Evolutionary conservation across 108 stramenopile species (phyloP), one percentile per base, ranked within the genome.

Genomic region (Cylindrotheca closterium): DNA sequence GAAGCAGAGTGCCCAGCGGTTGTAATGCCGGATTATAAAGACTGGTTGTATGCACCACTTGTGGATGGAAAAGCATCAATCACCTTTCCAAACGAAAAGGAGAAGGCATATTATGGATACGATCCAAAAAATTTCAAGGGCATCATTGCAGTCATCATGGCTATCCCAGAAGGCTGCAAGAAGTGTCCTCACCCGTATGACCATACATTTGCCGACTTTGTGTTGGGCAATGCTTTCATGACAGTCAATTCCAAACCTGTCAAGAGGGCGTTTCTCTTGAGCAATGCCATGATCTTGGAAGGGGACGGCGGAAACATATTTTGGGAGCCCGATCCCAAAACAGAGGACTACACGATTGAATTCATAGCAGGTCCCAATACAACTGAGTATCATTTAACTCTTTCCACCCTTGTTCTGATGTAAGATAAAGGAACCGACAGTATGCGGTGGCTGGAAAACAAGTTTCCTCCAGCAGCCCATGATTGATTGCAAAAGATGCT

Each of bases 61-160:
- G 34, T 23, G 3, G 42, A 74, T 60, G 79, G 79, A 22, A 59
- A 63, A 73, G 12, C 37, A 4, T 47, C 25, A n/a, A 30, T 79
- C 2, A 64, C 58, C 10, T 32, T 84, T 55, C 83, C 83, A 2
- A 79, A 84, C 59, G 64, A 61, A 37, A 55, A 46, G 31, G 79
- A 79, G 51, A 42, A 50, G 30, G 26, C 69, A 27, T 48, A 49
- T 22, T 77, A 64, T 31, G 5, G 22, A 4, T 68, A 67, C 52
- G 55, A 74, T 63, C 63, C 63, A 47, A 21, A n/a, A 29, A 26
- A 52, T 1, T 63, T 60, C 33, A 52, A 67, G 12, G 81, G 81
- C 3, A 28, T 70, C 22, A 42, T 82, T 19, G 47, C 65, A 21
- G 0, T 82, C 3, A 60, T 68, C 48, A 37, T 65, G 12, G 51